Percentiles rank a stretch among this genome's conserved stretches.
Conservation (phyloP, 2,329 filamentous ascomycete genomes). For the Kalmusia sp. region DNA sequence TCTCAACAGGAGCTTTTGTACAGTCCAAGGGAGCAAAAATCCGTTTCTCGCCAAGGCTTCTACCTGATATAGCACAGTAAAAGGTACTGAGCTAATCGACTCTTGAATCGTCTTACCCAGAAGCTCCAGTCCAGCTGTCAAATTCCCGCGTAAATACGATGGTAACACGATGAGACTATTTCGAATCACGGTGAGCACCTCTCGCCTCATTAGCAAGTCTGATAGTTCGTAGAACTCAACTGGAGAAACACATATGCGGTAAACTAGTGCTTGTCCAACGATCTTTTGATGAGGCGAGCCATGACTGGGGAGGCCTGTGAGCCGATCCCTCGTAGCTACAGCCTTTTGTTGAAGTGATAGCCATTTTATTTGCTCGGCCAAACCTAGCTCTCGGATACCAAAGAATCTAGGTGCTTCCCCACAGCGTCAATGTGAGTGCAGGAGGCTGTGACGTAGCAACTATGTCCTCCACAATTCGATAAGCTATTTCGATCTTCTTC, state of each 20-base stretch:
- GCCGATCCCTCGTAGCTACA: slow-evolving; percentile 3
- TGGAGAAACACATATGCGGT: slow-evolving; percentile 44
- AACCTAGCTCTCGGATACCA: slow-evolving; percentile 17
- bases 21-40: slow-evolving; percentile 16
- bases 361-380: slow-evolving; percentile 16
- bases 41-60: slow-evolving; percentile 69
- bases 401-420: slow-evolving; percentile 45
- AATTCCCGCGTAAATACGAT: neutral
- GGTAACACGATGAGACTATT: slow-evolving; percentile 1
- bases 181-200: slow-evolving; percentile 11
- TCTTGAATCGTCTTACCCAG: slow-evolving; percentile 6
- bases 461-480: slow-evolving; percentile 44
- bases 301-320: slow-evolving; percentile 29
- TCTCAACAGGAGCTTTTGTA: slow-evolving; percentile 10
- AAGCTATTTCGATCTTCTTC: slow-evolving; percentile 45
- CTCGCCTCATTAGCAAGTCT: slow-evolving; percentile 12
- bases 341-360: slow-evolving; percentile 8
- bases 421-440: slow-evolving; percentile 43
- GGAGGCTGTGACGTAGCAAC: slow-evolving; percentile 31
- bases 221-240: slow-evolving; percentile 14
- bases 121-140: neutral
- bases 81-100: slow-evolving; percentile 52
- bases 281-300: slow-evolving; percentile 42
- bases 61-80: slow-evolving; percentile 68
- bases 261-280: slow-evolving; percentile 56